Evolutionary conservation across 2,329 filamentous ascomycete species (phyloP), one percentile per base, ranked within the genome.

Genomic region (Lecanicillium sp.): DNA sequence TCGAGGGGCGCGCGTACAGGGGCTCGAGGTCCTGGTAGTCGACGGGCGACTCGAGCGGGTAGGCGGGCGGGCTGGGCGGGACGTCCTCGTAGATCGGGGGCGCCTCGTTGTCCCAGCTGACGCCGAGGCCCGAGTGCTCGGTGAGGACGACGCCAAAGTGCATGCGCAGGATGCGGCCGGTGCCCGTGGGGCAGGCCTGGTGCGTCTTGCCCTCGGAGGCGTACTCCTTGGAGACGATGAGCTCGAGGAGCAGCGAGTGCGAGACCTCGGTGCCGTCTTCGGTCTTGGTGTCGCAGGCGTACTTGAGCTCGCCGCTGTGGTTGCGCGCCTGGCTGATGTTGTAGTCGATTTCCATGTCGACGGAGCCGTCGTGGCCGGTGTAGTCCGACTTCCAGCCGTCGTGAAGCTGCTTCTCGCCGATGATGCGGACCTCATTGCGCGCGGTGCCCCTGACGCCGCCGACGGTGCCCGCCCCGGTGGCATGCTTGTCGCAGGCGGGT

Each of bases 41-140:
- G 33, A 66, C 53, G 2, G 64, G 65, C 14, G 65, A 62, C 51
- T 67, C 52, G 12, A 54, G 49, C 23, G 62, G 70, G 66, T 90
- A 90, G 5, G 73, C 76, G 0, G 91, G 91, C 41, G 91, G 91
- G 58, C 85, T 89, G 2, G 82, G 84, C 1, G 91, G 90, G 35
- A 97, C 90, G 62, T 97, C 89, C 66, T 93, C 86, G 68, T 98
- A 98, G 56, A 94, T 80, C 1, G 91, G 91, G 11, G 91, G 91
- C 60, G 87, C 83, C 71, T 98, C 91, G 67, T 96, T 91, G 58
- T 97, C 91, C 91, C 93, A 98, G 57, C 86, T 88, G 58, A 98
- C 90, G 43, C 91, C 90, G 62, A 95, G 78, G 15, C 91, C 91
- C 17, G 80, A 79, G 51, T 87, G 80, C 68, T 95, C 86, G 4